Evolutionary conservation across 345 rosid genomes (phyloP).

Genomic region (Syzygium grande): DNA sequence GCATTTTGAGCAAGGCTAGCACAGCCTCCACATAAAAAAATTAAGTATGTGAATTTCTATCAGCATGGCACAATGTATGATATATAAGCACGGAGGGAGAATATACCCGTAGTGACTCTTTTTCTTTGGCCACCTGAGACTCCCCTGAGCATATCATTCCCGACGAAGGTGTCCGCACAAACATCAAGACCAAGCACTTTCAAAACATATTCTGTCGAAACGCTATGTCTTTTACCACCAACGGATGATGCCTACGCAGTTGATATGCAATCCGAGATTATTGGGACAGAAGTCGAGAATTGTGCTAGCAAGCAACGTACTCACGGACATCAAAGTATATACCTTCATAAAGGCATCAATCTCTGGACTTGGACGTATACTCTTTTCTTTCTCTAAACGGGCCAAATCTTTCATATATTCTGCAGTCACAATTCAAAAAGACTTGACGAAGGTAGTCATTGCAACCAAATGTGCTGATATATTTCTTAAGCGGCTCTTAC

Average conservation of each 20-base stretch:
- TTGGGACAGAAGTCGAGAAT: not conserved
- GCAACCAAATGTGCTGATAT: not conserved
- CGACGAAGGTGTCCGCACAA: constrained; percentile 82
- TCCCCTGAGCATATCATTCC: constrained; percentile 92
- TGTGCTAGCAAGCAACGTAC: not conserved
- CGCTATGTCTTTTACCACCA: constrained; percentile 61
- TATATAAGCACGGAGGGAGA: constrained; percentile 2
- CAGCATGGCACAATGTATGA: not conserved
- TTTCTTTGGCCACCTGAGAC: constrained; percentile 95
- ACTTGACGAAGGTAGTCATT: not conserved
- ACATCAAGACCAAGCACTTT: constrained; percentile 88
- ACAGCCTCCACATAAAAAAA: not conserved
- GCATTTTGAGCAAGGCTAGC: not conserved
- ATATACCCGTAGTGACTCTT: constrained; percentile 85
- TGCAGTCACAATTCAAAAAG: constrained; percentile 8
- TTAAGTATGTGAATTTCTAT: not conserved
- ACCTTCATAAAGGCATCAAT: constrained; percentile 99
- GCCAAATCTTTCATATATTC: constrained; percentile 58
- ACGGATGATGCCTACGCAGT: constrained; percentile 62
- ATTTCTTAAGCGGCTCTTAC: not conserved
- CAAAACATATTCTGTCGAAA: constrained; percentile 77
- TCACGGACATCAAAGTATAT: not conserved
- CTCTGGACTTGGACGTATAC: constrained; percentile 63
- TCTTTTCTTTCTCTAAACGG: constrained; percentile 61
- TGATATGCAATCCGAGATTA: not conserved